Evolutionary conservation across 495 filamentous ascomycete species (phyloP).

Genomic region (Hypoxylon lienhwacheense): DNA sequence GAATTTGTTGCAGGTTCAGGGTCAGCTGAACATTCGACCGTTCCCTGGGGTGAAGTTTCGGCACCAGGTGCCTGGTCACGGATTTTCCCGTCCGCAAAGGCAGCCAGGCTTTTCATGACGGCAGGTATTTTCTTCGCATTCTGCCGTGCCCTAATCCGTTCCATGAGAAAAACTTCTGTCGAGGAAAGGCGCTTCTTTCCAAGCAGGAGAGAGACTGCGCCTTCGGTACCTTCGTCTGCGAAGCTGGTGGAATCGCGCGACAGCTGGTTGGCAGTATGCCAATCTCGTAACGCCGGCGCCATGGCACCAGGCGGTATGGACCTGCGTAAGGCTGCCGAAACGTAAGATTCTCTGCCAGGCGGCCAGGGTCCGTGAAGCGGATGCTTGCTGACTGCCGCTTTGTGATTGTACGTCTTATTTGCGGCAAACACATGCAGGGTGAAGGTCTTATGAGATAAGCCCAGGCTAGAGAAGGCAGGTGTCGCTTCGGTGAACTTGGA

Average conservation of each 20-base stretch:
- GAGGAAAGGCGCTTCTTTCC: constrained; percentile 28
- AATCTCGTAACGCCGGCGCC: constrained; percentile 47
- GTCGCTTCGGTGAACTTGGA: constrained; percentile 15
- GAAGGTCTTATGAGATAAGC: constrained; percentile 39
- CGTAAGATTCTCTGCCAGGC: constrained; percentile 24
- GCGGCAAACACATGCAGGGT: constrained; percentile 43
- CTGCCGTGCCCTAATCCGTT: constrained; percentile 30
- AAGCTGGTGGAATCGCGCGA: constrained; percentile 24
- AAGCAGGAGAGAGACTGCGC: constrained; percentile 26
- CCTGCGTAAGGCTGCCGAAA: constrained; percentile 38
- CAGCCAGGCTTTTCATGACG: constrained; percentile 40
- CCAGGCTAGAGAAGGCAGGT: constrained; percentile 23
- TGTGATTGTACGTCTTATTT: constrained; percentile 42
- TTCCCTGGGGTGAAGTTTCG: background rate
- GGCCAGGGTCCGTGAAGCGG: constrained; percentile 51
- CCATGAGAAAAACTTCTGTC: constrained; percentile 23
- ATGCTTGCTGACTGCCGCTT: constrained; percentile 36
- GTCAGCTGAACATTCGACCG: background rate
- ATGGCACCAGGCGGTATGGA: constrained; percentile 44
- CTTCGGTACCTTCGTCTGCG: constrained; percentile 19
- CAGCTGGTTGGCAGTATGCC: constrained; percentile 49
- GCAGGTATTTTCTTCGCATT: constrained; percentile 26
- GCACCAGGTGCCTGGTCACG: background rate
- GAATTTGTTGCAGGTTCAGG: background rate
- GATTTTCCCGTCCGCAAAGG: constrained; percentile 26